phyloP scores from a whole-genome alignment of 192 early-diverging fungal species.

The Backusella australiensis region DNA sequence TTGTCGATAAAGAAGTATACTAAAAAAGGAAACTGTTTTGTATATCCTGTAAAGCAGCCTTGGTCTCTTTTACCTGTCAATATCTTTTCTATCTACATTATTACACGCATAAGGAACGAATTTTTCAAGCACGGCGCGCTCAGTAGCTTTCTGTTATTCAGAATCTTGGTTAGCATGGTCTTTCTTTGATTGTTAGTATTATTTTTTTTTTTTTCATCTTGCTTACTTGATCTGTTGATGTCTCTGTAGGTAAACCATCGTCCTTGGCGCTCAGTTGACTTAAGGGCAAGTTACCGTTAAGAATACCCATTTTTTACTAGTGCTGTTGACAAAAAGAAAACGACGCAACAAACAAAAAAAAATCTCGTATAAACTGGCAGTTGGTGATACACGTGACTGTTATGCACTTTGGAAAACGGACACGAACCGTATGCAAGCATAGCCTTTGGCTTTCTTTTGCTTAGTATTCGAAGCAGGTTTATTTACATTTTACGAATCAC shows the following conservation, averaged over 20 bases:
- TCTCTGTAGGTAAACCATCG: conserved; percentile 57
- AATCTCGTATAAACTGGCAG: neutral
- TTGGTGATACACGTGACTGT: neutral
- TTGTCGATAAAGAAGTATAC: conserved; percentile 47
- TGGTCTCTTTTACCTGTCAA: conserved; percentile 15
- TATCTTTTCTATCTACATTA: conserved; percentile 9
- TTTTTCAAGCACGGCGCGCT: conserved; percentile 22
- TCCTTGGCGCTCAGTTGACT: conserved; percentile 34
- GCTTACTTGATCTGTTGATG: conserved; percentile 57
- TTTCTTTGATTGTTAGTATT: conserved; percentile 5
- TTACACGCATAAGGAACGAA: conserved; percentile 27
- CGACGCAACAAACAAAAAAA: conserved; percentile 10
- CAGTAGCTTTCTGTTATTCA: conserved; percentile 22
- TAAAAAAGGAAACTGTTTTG: neutral
- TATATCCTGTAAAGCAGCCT: neutral
- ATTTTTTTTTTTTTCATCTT: neutral
- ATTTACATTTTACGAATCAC: too few species aligned
- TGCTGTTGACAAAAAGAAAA: conserved; percentile 14
- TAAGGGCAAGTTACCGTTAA: conserved; percentile 11
- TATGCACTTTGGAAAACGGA: neutral
- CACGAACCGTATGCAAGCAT: neutral
- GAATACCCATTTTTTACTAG: conserved; percentile 11
- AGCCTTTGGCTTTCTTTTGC: neutral
- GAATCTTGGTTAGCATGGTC: conserved; percentile 16
- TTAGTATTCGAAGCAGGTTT: too few species aligned